These are phyloP conservation scores for Naganishia vishniacii DNA, from an alignment of 768 basidiomycete species.

Conservation along the genomic window DNA sequence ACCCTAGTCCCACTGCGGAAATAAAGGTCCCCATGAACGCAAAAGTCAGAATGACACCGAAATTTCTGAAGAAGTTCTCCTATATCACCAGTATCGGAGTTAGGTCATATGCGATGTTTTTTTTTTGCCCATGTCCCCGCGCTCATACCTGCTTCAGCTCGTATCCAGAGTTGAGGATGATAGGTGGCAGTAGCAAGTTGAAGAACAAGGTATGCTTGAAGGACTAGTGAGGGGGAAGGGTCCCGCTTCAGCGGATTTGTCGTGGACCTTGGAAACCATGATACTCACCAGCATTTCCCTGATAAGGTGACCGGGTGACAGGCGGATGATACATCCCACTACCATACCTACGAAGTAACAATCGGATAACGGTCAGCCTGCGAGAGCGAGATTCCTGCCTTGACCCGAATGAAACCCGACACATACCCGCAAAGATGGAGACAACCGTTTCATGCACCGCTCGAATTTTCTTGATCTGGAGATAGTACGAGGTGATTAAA, in stretches of 20 bases:
- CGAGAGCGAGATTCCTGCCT: too few species aligned
- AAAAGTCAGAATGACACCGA: slow-evolving; percentile 79
- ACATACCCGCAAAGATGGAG: slow-evolving; percentile 71
- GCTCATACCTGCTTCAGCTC: slow-evolving; percentile 81
- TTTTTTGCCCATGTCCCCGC: not conserved
- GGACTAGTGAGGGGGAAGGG: slow-evolving; percentile 53
- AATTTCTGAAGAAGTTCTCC: slow-evolving; percentile 99
- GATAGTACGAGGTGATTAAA: slow-evolving; percentile 92
- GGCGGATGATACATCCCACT: slow-evolving; percentile 81
- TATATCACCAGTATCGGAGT: slow-evolving; percentile 43
- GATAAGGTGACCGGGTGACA: slow-evolving; percentile 89
- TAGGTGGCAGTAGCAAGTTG: slow-evolving; percentile 94
- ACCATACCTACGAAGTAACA: slow-evolving; percentile 71
- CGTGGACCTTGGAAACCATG: not conserved
- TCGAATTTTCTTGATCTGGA: slow-evolving; percentile 92
- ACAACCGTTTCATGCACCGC: slow-evolving; percentile 94
- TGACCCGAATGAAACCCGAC: not conserved
- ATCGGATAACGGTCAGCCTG: too few species aligned
- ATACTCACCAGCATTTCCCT: slow-evolving; percentile 89
- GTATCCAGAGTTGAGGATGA: slow-evolving; percentile 96
- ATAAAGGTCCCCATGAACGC: slow-evolving; percentile 95
- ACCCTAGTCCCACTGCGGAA: slow-evolving; percentile 94
- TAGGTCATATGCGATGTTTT: too few species aligned
- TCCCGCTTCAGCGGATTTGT: not conserved
- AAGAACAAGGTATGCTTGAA: slow-evolving; percentile 97